These are phyloP conservation scores for Lachnellula cervina DNA, from an alignment of 2,329 filamentous ascomycete genomes.

Conservation along the genomic window DNA sequence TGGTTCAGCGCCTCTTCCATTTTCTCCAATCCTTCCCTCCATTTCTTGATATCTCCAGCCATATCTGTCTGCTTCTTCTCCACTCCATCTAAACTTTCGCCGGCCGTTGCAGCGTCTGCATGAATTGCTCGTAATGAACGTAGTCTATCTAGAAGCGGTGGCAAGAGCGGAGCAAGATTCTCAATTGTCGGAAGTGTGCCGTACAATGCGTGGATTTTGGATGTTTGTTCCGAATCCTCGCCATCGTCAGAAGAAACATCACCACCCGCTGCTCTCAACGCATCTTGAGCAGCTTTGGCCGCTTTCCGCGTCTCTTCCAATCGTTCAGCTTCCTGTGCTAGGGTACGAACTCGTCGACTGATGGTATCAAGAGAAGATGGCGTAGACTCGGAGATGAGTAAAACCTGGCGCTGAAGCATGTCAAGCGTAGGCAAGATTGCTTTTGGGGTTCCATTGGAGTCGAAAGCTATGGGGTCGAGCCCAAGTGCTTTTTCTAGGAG, in stretches of 20 bases:
- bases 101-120: constrained; percentile 77
- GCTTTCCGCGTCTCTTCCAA: constrained; percentile 61
- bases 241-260: constrained; percentile 40
- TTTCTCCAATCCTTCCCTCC: constrained; percentile 74
- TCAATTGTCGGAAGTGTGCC: constrained; percentile 85
- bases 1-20: constrained; percentile 71
- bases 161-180: constrained; percentile 76
- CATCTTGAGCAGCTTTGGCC: constrained; percentile 58
- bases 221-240: constrained; percentile 63
- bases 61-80: constrained; percentile 79
- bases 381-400: constrained; percentile 66
- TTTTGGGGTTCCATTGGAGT: constrained; percentile 49
- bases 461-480: constrained; percentile 62
- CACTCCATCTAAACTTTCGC: constrained; percentile 69
- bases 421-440: constrained; percentile 81
- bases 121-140: constrained; percentile 81
- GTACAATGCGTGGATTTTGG: constrained; percentile 90
- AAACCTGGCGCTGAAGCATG: constrained; percentile 73
- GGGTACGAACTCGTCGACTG: constrained; percentile 62
- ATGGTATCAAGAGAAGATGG: constrained; percentile 69
- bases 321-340: constrained; percentile 68
- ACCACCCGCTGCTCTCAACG: constrained; percentile 40
- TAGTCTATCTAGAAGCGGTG: constrained; percentile 77
- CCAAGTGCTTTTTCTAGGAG: constrained; percentile 78
- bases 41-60: constrained; percentile 76